Evolutionary conservation across 306 rosid species (phyloP).

Genomic region (Sphenostylis stenocarpa): DNA sequence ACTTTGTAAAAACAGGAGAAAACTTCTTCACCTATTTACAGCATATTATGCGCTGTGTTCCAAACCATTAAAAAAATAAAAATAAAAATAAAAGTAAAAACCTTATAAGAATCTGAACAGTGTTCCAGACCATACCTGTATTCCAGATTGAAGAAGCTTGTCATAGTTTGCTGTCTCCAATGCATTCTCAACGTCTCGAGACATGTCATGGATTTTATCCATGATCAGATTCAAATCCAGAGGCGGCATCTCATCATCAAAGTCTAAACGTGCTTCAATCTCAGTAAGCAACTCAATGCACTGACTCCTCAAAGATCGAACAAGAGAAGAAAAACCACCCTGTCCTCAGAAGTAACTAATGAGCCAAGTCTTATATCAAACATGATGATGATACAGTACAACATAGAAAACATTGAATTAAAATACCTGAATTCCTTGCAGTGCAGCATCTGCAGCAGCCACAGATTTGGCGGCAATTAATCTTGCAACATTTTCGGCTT

Average conservation of each 20-base stretch:
- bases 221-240: constrained; percentile 58
- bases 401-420: constrained; percentile 2
- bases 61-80: constrained; percentile 39
- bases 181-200: constrained; percentile 75
- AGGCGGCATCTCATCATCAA: constrained; percentile 96
- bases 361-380: constrained; percentile 8
- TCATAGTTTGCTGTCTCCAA: constrained; percentile 89
- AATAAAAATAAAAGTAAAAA: too few species aligned
- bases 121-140: constrained; percentile 60
- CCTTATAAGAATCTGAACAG: neutral
- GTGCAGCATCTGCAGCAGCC: constrained; percentile 96
- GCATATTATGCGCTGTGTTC: neutral
- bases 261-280: constrained; percentile 95
- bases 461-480: constrained; percentile 70
- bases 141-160: constrained; percentile 94
- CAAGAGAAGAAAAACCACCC: constrained; percentile 95
- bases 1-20: neutral
- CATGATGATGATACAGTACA: neutral
- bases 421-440: constrained; percentile 84
- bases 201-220: constrained; percentile 64
- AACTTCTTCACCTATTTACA: neutral
- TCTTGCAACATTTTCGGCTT: constrained; percentile 85
- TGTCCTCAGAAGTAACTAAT: constrained; percentile 38
- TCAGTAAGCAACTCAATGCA: constrained; percentile 93
- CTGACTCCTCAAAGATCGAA: constrained; percentile 61